Evolutionary conservation across 768 basidiomycete genomes (phyloP).

Genomic region (Leccinum longicurvipes): DNA sequence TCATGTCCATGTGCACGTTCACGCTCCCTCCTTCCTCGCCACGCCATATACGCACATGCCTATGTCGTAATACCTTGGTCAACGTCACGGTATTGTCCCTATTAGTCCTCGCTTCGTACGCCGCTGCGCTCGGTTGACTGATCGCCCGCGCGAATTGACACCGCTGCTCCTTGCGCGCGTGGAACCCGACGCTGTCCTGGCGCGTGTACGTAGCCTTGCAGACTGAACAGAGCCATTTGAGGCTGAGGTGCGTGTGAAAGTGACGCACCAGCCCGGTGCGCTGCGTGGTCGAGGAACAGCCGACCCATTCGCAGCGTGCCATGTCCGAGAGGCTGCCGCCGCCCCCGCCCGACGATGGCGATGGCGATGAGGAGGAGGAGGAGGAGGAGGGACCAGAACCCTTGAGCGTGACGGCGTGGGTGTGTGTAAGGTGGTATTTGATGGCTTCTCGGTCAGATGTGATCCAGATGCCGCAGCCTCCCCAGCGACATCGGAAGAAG

Average conservation of each 20-base stretch:
- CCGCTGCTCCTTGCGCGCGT: background rate
- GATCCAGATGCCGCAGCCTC: conserved; percentile 18
- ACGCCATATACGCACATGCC: background rate
- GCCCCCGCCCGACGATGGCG: background rate
- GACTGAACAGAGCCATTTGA: conserved; percentile 19
- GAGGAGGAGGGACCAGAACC: background rate
- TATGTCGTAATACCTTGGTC: conserved; percentile 12
- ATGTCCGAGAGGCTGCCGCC: background rate
- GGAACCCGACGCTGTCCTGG: conserved; percentile 13
- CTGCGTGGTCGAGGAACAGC: conserved; percentile 6
- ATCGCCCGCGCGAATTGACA: conserved; percentile 4
- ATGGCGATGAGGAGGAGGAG: no score
- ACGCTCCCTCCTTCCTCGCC: no score
- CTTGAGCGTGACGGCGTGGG: conserved; percentile 8
- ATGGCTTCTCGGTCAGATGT: conserved; percentile 13
- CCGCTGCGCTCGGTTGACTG: conserved; percentile 15
- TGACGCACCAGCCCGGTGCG: conserved; percentile 15
- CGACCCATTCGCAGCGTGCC: conserved; percentile 11
- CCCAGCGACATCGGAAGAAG: conserved; percentile 22
- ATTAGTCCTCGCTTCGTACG: conserved; percentile 5
- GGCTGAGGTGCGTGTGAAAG: conserved; percentile 11
- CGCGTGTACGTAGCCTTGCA: conserved; percentile 14
- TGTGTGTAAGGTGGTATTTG: conserved; percentile 8
- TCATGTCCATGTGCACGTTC: no score
- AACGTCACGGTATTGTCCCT: conserved; percentile 13